phyloP scores from a whole-genome alignment of 2,329 filamentous ascomycete species.

The Phyllosticta paracitricarpa region DNA sequence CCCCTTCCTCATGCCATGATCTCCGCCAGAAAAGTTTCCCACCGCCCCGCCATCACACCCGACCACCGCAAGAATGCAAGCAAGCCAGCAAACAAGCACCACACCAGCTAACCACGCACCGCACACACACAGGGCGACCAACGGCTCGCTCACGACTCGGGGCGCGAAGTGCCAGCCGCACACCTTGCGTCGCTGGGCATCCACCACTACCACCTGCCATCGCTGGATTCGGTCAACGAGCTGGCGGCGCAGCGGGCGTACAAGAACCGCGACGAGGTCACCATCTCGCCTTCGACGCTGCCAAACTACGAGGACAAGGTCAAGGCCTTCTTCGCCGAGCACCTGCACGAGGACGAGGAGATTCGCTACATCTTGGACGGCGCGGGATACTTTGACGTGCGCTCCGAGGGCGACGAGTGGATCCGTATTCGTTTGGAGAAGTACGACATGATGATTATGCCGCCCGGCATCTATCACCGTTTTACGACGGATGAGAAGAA shows the following conservation, averaged over 20 bases:
- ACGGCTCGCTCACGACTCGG: conserved; percentile 80
- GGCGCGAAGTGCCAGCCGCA: conserved; percentile 52
- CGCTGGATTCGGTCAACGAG: conserved; percentile 57
- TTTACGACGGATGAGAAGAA: conserved; percentile 92
- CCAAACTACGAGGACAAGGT: conserved; percentile 92
- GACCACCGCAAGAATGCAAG: background rate
- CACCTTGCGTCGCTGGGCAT: conserved; percentile 71
- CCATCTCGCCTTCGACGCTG: conserved; percentile 76
- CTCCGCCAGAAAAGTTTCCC: background rate
- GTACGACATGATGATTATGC: conserved; percentile 84
- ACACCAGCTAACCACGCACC: conserved; percentile 10
- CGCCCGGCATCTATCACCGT: conserved; percentile 90
- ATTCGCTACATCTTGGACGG: conserved; percentile 90
- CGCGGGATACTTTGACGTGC: conserved; percentile 85
- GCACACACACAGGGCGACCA: conserved; percentile 66
- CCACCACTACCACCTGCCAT: conserved; percentile 59
- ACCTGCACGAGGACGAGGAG: conserved; percentile 97
- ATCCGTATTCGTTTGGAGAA: conserved; percentile 76
- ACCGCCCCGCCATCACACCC: conserved; percentile 10
- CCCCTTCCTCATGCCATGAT: background rate
- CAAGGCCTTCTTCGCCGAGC: conserved; percentile 86
- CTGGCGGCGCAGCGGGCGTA: conserved; percentile 71
- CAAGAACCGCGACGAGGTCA: conserved; percentile 91
- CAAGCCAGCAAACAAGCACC: no score
- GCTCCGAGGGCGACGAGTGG: conserved; percentile 76